phyloP scores from a whole-genome alignment of 257 asterid genomes.

The Paulownia fortunei region DNA sequence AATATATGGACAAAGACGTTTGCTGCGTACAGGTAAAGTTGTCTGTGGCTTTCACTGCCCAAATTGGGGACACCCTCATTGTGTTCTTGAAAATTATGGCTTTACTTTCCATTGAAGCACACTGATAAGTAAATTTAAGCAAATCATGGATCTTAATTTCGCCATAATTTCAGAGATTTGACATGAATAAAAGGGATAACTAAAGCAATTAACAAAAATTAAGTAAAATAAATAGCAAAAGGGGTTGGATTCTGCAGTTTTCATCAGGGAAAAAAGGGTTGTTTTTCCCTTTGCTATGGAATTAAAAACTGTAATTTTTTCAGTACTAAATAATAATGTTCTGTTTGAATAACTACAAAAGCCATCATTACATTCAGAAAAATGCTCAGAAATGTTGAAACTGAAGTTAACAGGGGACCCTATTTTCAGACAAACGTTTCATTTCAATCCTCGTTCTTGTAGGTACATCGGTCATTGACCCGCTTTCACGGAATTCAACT shows the following conservation, averaged over 20 bases:
- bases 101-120: constrained; percentile 3
- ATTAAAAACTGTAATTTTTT: constrained; percentile 26
- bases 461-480: constrained; percentile 32
- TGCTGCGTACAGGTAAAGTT: constrained; percentile 35
- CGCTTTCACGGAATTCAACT: constrained; percentile 37
- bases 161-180: neutral
- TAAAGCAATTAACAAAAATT: neutral
- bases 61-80: constrained; percentile 55
- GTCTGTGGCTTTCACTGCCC: constrained; percentile 29
- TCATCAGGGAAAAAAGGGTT: neutral
- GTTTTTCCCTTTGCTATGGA: neutral
- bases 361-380: constrained; percentile 31
- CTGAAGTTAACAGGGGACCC: constrained; percentile 40
- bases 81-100: constrained; percentile 22
- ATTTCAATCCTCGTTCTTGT: constrained; percentile 18
- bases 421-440: constrained; percentile 35
- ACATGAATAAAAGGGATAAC: neutral
- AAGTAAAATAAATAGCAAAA: neutral
- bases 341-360: constrained; percentile 14
- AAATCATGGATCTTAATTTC: constrained; percentile 10
- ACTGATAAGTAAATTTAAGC: neutral
- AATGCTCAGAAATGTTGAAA: constrained; percentile 43
- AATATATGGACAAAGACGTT: neutral
- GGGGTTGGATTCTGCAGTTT: neutral
- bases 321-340: neutral